Percentiles rank a stretch among this genome's conserved stretches.
Conservation (phyloP, 164 flowering plant genomes). For the Buxus sempervirens region DNA sequence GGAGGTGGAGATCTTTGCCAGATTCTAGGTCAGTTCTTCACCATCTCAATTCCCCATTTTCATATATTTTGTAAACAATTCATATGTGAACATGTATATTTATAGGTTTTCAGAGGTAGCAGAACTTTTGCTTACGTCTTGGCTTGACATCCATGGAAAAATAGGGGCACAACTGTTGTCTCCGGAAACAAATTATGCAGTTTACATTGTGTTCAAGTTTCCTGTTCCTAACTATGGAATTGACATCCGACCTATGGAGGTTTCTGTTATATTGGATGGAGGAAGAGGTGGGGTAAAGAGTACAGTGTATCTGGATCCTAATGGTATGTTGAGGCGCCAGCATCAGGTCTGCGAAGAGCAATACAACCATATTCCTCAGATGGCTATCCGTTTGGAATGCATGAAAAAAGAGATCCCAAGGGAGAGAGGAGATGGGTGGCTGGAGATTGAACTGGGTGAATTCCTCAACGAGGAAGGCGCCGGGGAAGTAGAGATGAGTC, state of each 20-base stretch:
- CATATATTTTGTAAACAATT: background rate
- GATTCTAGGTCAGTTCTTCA: constrained; percentile 26
- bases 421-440: constrained; percentile 51
- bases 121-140: constrained; percentile 29
- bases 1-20: constrained; percentile 37
- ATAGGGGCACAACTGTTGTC: constrained; percentile 27
- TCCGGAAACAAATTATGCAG: constrained; percentile 26
- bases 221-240: constrained; percentile 12
- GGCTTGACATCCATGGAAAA: constrained; percentile 36
- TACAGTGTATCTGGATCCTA: constrained; percentile 8
- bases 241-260: constrained; percentile 14
- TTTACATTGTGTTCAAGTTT: constrained; percentile 31
- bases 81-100: background rate
- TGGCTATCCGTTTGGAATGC: too few relatives aligned
- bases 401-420: constrained; percentile 16
- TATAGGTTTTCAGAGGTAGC: constrained; percentile 41
- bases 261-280: constrained; percentile 10
- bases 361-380: background rate
- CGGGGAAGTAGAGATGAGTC: constrained; percentile 37
- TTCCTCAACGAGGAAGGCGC: constrained; percentile 28
- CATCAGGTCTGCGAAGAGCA: background rate
- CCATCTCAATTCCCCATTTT: background rate
- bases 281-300: constrained; percentile 6
- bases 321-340: background rate
- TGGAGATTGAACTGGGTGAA: constrained; percentile 58